phyloP scores from a whole-genome alignment of 2,329 filamentous ascomycete species.

The Ceratocystis variospora region DNA sequence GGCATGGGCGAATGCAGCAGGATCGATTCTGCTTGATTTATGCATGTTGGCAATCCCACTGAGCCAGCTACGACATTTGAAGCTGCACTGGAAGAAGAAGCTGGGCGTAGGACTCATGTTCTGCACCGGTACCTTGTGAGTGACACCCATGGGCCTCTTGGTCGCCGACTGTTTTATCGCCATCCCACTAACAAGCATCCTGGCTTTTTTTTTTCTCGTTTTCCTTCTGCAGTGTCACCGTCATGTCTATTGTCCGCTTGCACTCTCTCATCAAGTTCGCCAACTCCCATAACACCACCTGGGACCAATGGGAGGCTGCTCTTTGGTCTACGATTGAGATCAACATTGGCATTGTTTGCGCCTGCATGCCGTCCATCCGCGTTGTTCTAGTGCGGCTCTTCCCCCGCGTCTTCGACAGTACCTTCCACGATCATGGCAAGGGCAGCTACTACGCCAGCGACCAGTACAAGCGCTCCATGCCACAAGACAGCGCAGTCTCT shows the following conservation, averaged over 20 bases:
- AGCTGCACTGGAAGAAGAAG: constrained; percentile 33
- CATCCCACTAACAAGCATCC: constrained; percentile 13
- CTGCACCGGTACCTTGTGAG: constrained; percentile 30
- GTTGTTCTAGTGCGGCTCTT: constrained; percentile 25
- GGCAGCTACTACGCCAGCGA: constrained; percentile 23
- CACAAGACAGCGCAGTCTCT: neutral
- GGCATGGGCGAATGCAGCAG: constrained; percentile 34
- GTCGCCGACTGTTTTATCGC: neutral
- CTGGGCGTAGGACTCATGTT: constrained; percentile 33
- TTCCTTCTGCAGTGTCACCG: constrained; percentile 22
- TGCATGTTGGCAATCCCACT: constrained; percentile 36
- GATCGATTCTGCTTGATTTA: constrained; percentile 36
- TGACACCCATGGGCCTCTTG: neutral
- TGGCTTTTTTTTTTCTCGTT: no score
- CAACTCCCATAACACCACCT: constrained; percentile 24
- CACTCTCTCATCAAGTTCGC: constrained; percentile 24
- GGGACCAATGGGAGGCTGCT: constrained; percentile 24
- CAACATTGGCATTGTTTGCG: constrained; percentile 26
- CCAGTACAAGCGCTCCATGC: constrained; percentile 1
- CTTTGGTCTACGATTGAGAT: constrained; percentile 27
- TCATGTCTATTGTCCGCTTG: constrained; percentile 26
- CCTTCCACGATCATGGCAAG: constrained; percentile 20
- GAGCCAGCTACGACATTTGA: constrained; percentile 28
- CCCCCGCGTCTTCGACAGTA: constrained; percentile 24
- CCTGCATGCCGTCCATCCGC: constrained; percentile 25